Conservation (phyloP, 768 basidiomycete species). For the Tulasnella calospora region DNA sequence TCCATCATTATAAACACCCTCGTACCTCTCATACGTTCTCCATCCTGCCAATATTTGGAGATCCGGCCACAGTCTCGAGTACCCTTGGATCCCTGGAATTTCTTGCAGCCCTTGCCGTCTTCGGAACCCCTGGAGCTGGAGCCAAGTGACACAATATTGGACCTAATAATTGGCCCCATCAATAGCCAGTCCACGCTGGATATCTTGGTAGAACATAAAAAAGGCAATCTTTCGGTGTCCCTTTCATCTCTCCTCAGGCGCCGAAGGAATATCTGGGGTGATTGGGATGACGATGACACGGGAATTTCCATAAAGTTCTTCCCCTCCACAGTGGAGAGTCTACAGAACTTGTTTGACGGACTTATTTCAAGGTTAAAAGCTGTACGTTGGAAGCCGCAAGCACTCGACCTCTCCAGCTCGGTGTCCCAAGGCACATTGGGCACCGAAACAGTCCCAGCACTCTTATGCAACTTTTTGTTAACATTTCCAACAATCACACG, state of each 20-base stretch:
- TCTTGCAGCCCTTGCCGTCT: no score
- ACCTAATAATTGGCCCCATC: background rate
- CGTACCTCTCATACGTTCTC: background rate
- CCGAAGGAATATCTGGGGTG: no score
- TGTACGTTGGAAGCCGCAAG: background rate
- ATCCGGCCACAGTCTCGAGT: background rate
- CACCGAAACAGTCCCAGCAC: background rate
- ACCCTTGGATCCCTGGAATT: background rate
- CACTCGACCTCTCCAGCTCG: background rate
- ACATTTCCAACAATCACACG: no score
- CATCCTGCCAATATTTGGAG: background rate
- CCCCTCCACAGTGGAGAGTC: background rate
- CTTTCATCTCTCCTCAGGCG: no score
- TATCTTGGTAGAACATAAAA: no score
- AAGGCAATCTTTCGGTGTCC: no score
- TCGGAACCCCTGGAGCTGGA: no score
- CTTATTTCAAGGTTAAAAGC: background rate
- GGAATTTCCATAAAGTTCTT: no score
- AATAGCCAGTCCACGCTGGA: background rate
- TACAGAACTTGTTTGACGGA: background rate
- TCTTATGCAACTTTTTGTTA: no score
- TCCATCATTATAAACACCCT: background rate
- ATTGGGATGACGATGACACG: no score
- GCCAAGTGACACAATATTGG: background rate
- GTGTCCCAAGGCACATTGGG: background rate